Base-by-base conservation (phyloP, 148 eudicot species). In the Fagopyrum homotropicum region DNA sequence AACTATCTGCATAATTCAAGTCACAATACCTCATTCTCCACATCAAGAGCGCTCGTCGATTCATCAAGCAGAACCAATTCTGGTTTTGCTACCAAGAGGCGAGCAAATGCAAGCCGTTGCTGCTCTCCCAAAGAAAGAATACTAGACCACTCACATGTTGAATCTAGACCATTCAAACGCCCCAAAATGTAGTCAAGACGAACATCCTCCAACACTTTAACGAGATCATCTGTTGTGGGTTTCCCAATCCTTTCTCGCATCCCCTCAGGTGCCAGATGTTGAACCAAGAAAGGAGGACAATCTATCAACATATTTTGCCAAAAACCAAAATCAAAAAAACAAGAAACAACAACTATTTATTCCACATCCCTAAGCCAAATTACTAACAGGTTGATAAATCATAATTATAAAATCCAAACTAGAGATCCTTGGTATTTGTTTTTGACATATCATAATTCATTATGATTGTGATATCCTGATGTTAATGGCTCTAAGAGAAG, bases 41-140 rank as follows among this genome's bases (percentile, higher is more conserved):
- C 97, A 83, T 94, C 98, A 76, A 94, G 83, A 75, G 98, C 98
- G 78, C 98, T 94, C 75, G 98, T 94, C n/a, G 98, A 87, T 85
- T 94, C 98, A 81, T 94, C 98, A 82, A 94, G 78, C 47, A 94
- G 86, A 83, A 86, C 96, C 85, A 90, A 81, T 77, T 75, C 76
- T 57, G 96, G 98, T 79, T 86, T 90, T 35, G 98, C 85, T 60
- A 94, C 93, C 84, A 94, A 83, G 75, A 94, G 83, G 43, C 98
- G 91, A 17, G 95, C 98, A 90, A 91, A 94, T 63, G 98, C 98
- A 72, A 94, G 96, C 16, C 98, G 91, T 76, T 94, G 98, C 80
- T 94, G 98, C 88, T 94, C 98, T 66, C 98, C 98, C 50, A 94
- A 80, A 52, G 97, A 94, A 72, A 94, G 96, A 83, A 91, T 89